phyloP scores from a whole-genome alignment of 2,329 filamentous ascomycete genomes.

The Verticillium nubilum region DNA sequence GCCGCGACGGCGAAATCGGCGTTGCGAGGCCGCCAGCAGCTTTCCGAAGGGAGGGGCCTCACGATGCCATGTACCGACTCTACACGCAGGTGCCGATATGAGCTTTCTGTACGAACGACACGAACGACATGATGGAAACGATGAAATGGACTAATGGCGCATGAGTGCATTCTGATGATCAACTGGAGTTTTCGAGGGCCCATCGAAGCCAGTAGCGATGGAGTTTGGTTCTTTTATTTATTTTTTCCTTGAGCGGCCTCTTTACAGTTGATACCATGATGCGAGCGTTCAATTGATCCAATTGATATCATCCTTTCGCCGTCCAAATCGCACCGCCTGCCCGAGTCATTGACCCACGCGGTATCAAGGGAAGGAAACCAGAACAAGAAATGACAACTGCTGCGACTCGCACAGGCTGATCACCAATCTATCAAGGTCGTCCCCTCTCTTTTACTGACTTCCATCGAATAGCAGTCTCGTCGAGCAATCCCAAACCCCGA shows the following conservation, averaged over 20 bases:
- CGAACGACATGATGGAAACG: neutral
- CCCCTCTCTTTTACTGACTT: neutral
- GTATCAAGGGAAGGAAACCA: neutral
- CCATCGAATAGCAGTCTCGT: neutral
- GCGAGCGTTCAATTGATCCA: neutral
- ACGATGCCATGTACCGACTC: neutral
- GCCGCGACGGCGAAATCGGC: neutral
- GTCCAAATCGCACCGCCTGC: too few species aligned
- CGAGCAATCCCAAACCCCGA: neutral
- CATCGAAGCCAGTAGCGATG: neutral
- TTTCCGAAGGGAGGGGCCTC: neutral
- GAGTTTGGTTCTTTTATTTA: neutral
- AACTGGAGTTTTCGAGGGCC: neutral
- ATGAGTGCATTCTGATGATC: neutral
- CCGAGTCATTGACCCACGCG: neutral
- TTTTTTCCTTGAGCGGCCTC: neutral
- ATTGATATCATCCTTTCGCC: neutral
- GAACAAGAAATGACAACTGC: neutral
- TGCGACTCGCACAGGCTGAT: neutral
- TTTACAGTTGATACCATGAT: neutral
- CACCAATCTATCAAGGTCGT: neutral
- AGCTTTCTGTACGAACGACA: too few species aligned
- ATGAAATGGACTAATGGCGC: neutral
- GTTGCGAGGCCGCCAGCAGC: neutral
- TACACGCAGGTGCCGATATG: neutral